A percentile compares a stretch with the other conserved stretches of the same genome.
phyloP scores from a whole-genome alignment of 108 stramenopile species.

The Nitzschia inconspicua region DNA sequence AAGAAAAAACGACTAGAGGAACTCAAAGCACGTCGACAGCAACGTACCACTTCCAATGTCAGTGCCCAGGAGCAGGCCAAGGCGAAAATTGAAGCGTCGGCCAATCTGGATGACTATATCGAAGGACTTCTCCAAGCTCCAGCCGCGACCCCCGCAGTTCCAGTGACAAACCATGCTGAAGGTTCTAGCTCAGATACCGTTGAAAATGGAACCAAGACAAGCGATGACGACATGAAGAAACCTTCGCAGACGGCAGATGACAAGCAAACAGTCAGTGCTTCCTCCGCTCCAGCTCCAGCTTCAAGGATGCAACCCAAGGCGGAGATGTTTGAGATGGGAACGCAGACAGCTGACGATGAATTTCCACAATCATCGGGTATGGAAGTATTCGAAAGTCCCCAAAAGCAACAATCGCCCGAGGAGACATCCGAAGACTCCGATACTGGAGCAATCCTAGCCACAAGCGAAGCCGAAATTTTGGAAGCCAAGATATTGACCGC shows the following conservation, averaged over 20 bases:
- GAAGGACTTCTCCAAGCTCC: slow-evolving; percentile 62
- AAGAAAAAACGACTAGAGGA: slow-evolving; percentile 75
- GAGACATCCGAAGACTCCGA: slow-evolving; percentile 12
- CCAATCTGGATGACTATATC: slow-evolving; percentile 78
- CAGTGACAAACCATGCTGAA: neutral
- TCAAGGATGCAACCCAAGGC: no score
- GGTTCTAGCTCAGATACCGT: neutral
- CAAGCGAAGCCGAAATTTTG: slow-evolving; percentile 5
- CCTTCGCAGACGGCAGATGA: slow-evolving; percentile 2
- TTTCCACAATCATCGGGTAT: slow-evolving; percentile 51
- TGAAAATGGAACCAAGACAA: neutral
- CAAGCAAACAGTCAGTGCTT: slow-evolving; percentile 7
- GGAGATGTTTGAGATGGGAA: slow-evolving; percentile 75
- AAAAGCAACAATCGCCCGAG: slow-evolving; percentile 8
- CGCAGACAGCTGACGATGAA: slow-evolving; percentile 78
- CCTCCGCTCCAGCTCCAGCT: slow-evolving; percentile 19
- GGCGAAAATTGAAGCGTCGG: slow-evolving; percentile 23
- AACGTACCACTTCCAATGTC: slow-evolving; percentile 30
- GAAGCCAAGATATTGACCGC: slow-evolving; percentile 37
- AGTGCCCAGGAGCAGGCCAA: slow-evolving; percentile 17
- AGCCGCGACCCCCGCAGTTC: slow-evolving; percentile 7
- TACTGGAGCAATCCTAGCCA: neutral
- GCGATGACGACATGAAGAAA: neutral
- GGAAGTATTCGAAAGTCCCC: slow-evolving; percentile 43
- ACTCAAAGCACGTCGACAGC: slow-evolving; percentile 60